Evolutionary conservation across 305 asterid genomes (phyloP).

Genomic region (Solanum hybrid): DNA sequence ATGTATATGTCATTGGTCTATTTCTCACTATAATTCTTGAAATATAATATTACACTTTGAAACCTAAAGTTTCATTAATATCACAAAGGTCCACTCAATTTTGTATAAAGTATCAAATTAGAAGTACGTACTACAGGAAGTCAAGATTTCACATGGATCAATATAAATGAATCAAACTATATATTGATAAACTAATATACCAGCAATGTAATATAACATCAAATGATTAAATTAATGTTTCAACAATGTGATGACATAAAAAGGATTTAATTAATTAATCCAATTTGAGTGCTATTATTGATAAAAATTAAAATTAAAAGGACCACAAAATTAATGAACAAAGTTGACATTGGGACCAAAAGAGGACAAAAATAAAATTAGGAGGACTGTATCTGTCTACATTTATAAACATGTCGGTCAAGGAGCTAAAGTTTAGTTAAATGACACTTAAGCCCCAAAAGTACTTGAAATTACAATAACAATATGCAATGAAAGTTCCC

Average conservation of each 20-base stretch:
- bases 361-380: neutral
- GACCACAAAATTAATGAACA: neutral
- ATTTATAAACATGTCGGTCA: neutral
- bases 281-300: neutral
- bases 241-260: neutral
- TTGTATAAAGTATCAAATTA: neutral
- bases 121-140: neutral
- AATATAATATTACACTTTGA: neutral
- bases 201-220: neutral
- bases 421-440: neutral
- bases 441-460: neutral
- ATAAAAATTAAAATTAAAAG: neutral
- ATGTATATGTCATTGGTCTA: neutral
- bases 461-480: neutral
- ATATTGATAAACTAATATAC: neutral
- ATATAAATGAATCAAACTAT: neutral
- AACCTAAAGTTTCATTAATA: neutral
- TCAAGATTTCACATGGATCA: neutral
- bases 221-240: neutral
- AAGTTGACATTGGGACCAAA: neutral
- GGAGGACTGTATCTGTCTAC: neutral
- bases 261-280: neutral
- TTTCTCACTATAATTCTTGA: neutral
- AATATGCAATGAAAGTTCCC: neutral
- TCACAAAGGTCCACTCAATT: neutral